Evolutionary conservation across 257 asterid genomes (phyloP), one percentile per base, ranked within the genome.

Genomic region (Schizonepeta tenuifolia): DNA sequence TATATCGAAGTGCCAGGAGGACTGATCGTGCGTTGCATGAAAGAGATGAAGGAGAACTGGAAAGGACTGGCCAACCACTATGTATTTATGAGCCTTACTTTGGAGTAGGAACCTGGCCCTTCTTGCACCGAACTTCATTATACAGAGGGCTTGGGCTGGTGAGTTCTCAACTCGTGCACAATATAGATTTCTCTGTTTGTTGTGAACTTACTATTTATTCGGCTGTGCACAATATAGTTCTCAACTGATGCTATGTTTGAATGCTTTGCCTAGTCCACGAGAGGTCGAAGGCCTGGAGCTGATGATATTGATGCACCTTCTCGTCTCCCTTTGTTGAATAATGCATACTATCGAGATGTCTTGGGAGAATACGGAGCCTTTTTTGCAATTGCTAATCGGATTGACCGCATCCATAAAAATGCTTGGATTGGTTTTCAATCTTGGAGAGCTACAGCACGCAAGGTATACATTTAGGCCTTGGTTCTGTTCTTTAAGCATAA

Each of bases 351-450:
- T 78, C 86, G 98, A 72, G 96, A 89, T 43, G 73, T 69, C 71
- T 86, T 95, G 58, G 95, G 96, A 80, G 97, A 95, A 46, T 84
- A 80, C 80, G 97, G 98, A 70, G 98, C 96, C 73, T 89, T 86
- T 74, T 95, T 95, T 20, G 98, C 98, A 3, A 86, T 95, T 69
- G 98, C 98, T 36, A 88, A 95, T 68, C 83, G 97, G 86, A 81
- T 89, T 21, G 98, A 95, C 77, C 91, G 96, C 61, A 75, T 90
- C 67, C 99, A 95, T 78, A 92, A 87, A 81, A 95, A 89, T 85
- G 90, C 97, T 82, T 95, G 99, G 99, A 90, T 95, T 73, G 98
- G 99, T 31, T 95, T 95, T 75, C 99, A 92, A 47, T 95, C 98
- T 53, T 95, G 99, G 99, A 86, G 99, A 80, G 87, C 85, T 75